phyloP scores from a whole-genome alignment of 2,329 filamentous ascomycete genomes.

The Verticillium zaregamsianum region DNA sequence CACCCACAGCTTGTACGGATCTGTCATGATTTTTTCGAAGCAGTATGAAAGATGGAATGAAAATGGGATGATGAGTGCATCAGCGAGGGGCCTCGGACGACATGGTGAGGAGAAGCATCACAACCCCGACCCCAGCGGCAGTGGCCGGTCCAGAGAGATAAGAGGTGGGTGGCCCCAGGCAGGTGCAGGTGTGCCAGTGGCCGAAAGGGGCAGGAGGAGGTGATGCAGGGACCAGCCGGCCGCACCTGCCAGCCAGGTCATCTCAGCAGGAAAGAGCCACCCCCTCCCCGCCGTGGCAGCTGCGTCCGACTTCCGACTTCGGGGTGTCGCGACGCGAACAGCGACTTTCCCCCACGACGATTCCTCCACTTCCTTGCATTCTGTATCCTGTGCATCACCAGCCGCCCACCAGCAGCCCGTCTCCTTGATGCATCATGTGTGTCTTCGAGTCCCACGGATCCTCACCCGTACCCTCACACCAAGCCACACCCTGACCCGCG shows the following conservation, averaged over 20 bases:
- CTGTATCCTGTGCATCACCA: not conserved
- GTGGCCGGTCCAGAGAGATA: not conserved
- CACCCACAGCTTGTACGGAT: slow-evolving; percentile 18
- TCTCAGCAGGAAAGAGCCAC: not conserved
- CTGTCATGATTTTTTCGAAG: slow-evolving; percentile 10
- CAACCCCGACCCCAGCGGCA: not conserved
- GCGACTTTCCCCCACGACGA: not conserved
- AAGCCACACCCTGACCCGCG: slow-evolving; percentile 1
- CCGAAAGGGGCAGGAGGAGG: slow-evolving; percentile 8
- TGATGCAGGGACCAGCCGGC: slow-evolving; percentile 3
- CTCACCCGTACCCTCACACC: not conserved
- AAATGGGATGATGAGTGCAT: slow-evolving; percentile 1
- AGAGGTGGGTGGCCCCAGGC: not conserved
- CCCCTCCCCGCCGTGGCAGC: no score
- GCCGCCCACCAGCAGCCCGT: not conserved
- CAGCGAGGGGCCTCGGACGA: not conserved
- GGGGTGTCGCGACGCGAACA: not conserved
- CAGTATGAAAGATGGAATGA: not conserved
- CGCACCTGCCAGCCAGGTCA: not conserved
- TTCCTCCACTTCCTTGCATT: not conserved
- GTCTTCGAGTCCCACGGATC: slow-evolving; percentile 8
- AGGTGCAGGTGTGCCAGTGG: not conserved
- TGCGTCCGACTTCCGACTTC: not conserved
- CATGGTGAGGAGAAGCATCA: not conserved
- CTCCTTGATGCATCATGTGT: slow-evolving; percentile 14